Evolutionary conservation across 805 yeast genomes (phyloP), one percentile per base, ranked within the genome.

Genomic region (Wickerhamiella sergipiensis): DNA sequence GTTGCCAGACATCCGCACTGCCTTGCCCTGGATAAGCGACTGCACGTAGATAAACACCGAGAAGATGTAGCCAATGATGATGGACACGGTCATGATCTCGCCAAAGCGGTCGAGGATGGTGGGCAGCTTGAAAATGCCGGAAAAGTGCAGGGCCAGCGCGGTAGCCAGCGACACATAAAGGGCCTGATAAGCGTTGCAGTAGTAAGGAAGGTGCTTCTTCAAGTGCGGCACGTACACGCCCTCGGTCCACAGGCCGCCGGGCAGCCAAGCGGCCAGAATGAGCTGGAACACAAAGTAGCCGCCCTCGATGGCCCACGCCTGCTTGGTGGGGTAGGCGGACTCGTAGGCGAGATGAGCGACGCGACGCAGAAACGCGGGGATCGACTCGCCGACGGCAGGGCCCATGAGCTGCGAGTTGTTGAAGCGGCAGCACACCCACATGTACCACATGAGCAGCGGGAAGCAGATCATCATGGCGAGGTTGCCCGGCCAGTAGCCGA

Each of bases 401-500:
- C 73, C 68, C 22, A 95, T 87, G 26, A 85, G 74, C 47, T 70
- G 62, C 1, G 95, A 95, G 55, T 71, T 71, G 67, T 87, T 86
- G 66, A 83, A 88, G 55, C 78, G 77, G 48, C 92, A 90, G 61
- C 87, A 76, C 50, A 90, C 80, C 94, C 95, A 90, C 92, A 92
- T 83, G 69, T 92, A 92, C 75, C 83, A 86, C 98, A 92, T 92
- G 62, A 92, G 73, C 46, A 82, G 63, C 7, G 98, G 98, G 71
- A 92, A 92, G 2, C 95, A 95, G 45, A 78, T 64, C 81, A 90
- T 78, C 97, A 92, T 90, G 6, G 89, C 90, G 19, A 81, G 52
- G 47, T 87, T 95, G 52, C 98, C 98, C 6, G 73, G 67, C 23
- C 94, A 83, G 0, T 97, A 97, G 48, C 98, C 98, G 63, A 90